phyloP scores from a whole-genome alignment of 352 stramenopile species.

The Phytopythium aichiense region DNA sequence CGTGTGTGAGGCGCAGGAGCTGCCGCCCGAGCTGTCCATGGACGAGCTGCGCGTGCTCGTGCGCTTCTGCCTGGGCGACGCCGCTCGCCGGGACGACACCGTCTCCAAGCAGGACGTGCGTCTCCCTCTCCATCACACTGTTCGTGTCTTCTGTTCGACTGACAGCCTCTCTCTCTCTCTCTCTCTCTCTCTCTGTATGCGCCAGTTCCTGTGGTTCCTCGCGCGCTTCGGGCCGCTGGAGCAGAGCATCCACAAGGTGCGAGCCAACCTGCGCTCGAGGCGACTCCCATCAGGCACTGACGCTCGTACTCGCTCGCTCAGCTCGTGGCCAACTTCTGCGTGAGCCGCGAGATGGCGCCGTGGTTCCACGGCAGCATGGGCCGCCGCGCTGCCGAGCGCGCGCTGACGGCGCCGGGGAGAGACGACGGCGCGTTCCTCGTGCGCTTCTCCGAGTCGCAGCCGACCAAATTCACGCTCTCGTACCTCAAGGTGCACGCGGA shows the following conservation, averaged over 20 bases:
- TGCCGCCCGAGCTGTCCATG: slow-evolving; percentile 37
- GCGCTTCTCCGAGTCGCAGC: slow-evolving; percentile 76
- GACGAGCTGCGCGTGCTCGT: slow-evolving; percentile 55
- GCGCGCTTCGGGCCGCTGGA: slow-evolving; percentile 71
- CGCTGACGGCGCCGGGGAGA: slow-evolving; percentile 21
- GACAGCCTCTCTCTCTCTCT: neutral
- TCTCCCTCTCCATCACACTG: neutral
- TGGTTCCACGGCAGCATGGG: slow-evolving; percentile 75
- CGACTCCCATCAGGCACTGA: neutral
- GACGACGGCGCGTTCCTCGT: slow-evolving; percentile 72
- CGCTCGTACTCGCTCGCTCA: neutral
- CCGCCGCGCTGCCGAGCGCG: slow-evolving; percentile 38
- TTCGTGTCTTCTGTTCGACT: no score
- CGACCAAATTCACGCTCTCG: slow-evolving; percentile 69
- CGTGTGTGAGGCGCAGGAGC: slow-evolving; percentile 25
- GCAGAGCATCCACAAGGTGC: slow-evolving; percentile 38
- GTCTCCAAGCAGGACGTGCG: slow-evolving; percentile 44
- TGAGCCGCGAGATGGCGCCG: slow-evolving; percentile 50
- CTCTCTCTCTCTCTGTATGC: neutral
- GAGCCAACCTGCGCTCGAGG: neutral
- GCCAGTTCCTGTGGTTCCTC: slow-evolving; percentile 58
- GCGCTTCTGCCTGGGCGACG: slow-evolving; percentile 46
- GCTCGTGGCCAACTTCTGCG: slow-evolving; percentile 55
- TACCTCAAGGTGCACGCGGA: slow-evolving; percentile 67
- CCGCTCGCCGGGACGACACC: slow-evolving; percentile 33